These are phyloP conservation scores for Salvia sclarea DNA, from an alignment of 305 asterid species.

Conservation along the genomic window DNA sequence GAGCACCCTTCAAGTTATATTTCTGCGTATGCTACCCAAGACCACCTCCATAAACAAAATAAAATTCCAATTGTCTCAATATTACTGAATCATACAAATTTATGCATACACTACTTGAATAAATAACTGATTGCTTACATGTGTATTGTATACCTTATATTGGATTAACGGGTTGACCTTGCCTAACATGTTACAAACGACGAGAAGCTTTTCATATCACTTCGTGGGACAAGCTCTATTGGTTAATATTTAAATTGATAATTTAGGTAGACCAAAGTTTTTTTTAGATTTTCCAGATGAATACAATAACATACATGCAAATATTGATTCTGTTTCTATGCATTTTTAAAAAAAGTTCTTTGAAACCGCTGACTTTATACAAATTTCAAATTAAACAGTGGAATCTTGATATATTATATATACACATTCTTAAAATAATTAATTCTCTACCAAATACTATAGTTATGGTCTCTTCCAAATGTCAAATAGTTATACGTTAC, in stretches of 20 bases:
- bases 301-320: slow-evolving; percentile 25
- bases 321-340: background rate
- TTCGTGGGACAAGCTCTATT: background rate
- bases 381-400: background rate
- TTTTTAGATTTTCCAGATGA: background rate
- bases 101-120: too few species aligned
- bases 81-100: too few species aligned
- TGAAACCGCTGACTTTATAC: slow-evolving; percentile 23
- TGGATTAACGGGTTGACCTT: background rate
- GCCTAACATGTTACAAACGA: background rate
- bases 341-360: background rate
- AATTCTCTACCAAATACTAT: background rate
- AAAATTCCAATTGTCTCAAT: too few species aligned
- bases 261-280: background rate
- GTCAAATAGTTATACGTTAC: slow-evolving; percentile 12
- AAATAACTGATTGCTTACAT: background rate
- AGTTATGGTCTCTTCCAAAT: slow-evolving; percentile 8
- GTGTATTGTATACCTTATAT: too few species aligned
- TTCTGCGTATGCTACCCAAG: too few species aligned
- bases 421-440: background rate
- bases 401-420: slow-evolving; percentile 6
- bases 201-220: background rate
- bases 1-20: too few species aligned
- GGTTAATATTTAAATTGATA: background rate
- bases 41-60: too few species aligned